These are phyloP conservation scores for Sophora flavescens DNA, from an alignment of 306 rosid species.

Conservation along the genomic window DNA sequence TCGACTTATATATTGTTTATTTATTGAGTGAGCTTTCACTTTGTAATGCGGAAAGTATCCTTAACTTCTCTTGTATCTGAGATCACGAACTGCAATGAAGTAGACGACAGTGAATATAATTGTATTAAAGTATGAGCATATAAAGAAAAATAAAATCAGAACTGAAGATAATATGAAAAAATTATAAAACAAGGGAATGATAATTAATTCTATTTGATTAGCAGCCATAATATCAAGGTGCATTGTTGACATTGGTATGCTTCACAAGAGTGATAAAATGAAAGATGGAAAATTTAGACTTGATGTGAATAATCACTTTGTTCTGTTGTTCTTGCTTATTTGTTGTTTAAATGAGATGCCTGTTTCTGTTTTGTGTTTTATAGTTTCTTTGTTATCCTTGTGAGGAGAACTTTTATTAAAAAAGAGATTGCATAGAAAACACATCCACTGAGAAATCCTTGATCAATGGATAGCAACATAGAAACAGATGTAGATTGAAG, in stretches of 20 bases:
- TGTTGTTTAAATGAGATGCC: background rate
- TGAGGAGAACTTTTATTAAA: background rate
- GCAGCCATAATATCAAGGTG: background rate
- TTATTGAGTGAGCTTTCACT: constrained; percentile 39
- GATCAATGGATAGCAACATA: background rate
- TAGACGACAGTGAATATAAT: constrained; percentile 13
- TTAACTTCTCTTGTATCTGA: constrained; percentile 56
- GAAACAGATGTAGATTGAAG: too few species aligned
- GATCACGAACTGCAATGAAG: constrained; percentile 63
- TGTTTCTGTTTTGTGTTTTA: background rate
- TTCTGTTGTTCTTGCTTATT: background rate
- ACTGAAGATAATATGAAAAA: background rate
- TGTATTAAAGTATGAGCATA: constrained; percentile 2
- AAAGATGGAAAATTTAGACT: background rate
- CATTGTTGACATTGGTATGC: background rate
- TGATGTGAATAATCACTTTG: background rate
- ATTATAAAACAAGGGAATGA: constrained; percentile 7
- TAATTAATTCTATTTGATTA: background rate
- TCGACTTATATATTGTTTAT: constrained; percentile 17
- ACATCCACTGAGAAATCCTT: too few species aligned
- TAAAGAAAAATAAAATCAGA: background rate
- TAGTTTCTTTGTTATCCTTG: background rate
- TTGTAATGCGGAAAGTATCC: constrained; percentile 74
- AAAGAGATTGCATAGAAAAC: background rate
- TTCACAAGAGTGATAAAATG: background rate